Evolutionary conservation across 805 yeast species (phyloP), one percentile per base, ranked within the genome.

Genomic region (Hanseniaspora lachancei): DNA sequence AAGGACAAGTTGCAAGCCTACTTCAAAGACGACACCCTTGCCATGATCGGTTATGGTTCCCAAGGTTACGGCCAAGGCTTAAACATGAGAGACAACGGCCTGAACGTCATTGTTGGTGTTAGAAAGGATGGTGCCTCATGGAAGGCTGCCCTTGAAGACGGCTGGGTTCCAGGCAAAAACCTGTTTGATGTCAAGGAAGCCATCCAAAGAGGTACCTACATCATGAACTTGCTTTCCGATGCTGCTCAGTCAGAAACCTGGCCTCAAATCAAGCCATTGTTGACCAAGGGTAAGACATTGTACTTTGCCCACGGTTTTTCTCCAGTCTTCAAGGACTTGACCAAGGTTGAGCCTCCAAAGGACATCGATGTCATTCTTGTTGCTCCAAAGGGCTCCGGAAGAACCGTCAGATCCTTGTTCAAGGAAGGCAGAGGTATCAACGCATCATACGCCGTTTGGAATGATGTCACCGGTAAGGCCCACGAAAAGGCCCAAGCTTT

Each of bases 21-120:
- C 81, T 93, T 93, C 89, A 91, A 93, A 82, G 78, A 89, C 75
- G 97, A 93, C 74, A 93, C 98, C 60, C 78, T 93, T 70, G 97
- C 98, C 64, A 77, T 93, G 70, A 89, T 93, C 66, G 98, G 98
- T 76, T 93, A 93, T 83, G 98, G 98, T 72, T 91, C 98, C 64
- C 98, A 93, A 79, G 98, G 98, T 80, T 91, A 93, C 81, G 98
- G 98, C 72, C 98, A 93, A 80, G 97, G 97, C 76, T 82, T 93
- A 67, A 93, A 93, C 89, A 78, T 95, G 78, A 87, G 98, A 78
- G 98, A 93, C 81, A 91, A 93, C 70, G 98, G 98, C 75, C 75
- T 93, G 70, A 91, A 91, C 74, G 98, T 91, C 66, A 86, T 93
- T 72, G 79, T 93, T 65, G 98, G 98, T 82, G 98, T 93, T 68